Evolutionary conservation across 2,329 filamentous ascomycete species (phyloP), one percentile per base, ranked within the genome.

Genomic region (Paracoccidioides brasiliensis): DNA sequence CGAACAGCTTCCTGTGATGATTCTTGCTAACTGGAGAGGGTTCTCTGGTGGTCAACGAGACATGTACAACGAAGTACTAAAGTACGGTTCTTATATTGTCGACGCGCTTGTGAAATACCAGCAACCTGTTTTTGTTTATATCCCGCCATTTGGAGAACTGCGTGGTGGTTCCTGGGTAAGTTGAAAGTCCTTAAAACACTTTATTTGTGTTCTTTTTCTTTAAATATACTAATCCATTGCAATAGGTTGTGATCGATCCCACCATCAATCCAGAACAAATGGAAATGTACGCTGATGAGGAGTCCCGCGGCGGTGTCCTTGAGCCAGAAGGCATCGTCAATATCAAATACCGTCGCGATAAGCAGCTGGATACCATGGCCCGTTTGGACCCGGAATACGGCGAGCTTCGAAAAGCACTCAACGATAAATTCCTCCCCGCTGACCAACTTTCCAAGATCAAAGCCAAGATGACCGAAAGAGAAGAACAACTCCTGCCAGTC

Each of bases 61-160:
- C 75, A 98, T 98, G 93, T 98, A 94, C 83, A 96, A 97, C 77
- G 93, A 98, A 76, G 93, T 98, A 14, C 83, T 98, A 74, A 98
- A 98, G 80, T 98, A 98, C 68, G 93, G 93, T 69, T 96, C 91
- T 15, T 97, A 93, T 80, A 98, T 98, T 68, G 93, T 98, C 64
- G 93, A 98, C 67, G 91, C 91, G 55, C 85, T 98, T 50, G 90
- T 95, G 79, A 95, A 96, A 76, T 98, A 89, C 69, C 88, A 98
- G 79, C 93, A 98, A 78, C 93, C 93, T 55, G 85, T 98, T 74
- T 98, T 98, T 69, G 89, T 98, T 61, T 98, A 98, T 79, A 98
- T 98, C 68, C 93, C 93, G 67, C 93, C 93, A 7, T 88, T 86
- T 67, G 91, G 93, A 64, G 93, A 98, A 74, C 85, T 98, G 55